A percentile compares a stretch with the other conserved stretches of the same genome.
phyloP scores from a whole-genome alignment of 2,329 filamentous ascomycete species.

The Aureobasidium sp. region DNA sequence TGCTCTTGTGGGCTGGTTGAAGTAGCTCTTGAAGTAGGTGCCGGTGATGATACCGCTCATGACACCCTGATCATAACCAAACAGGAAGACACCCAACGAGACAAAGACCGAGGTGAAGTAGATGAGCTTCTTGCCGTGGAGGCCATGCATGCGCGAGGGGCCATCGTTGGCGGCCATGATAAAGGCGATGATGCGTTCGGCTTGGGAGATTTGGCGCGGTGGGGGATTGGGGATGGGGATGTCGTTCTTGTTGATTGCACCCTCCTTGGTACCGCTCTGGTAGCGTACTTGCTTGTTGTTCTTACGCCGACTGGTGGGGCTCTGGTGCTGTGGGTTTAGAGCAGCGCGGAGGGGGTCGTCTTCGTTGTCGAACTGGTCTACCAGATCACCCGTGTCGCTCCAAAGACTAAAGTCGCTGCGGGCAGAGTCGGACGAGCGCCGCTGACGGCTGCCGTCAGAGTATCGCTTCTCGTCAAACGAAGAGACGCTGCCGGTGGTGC shows the following conservation, averaged over 20 bases:
- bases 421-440: conserved; percentile 47
- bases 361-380: conserved; percentile 77
- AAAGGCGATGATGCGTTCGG: conserved; percentile 62
- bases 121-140: conserved; percentile 89
- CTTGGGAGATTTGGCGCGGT: conserved; percentile 53
- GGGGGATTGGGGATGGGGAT: conserved; percentile 69
- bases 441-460: conserved; percentile 42
- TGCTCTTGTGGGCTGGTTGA: conserved; percentile 75
- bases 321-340: conserved; percentile 27
- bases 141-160: conserved; percentile 68
- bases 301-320: conserved; percentile 26
- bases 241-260: conserved; percentile 46
- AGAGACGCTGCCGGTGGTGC: conserved; percentile 25
- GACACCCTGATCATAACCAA: conserved; percentile 83
- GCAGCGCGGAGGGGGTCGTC: conserved; percentile 64
- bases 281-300: conserved; percentile 55
- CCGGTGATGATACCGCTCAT: conserved; percentile 74
- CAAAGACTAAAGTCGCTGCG: conserved; percentile 69
- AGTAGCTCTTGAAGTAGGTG: conserved; percentile 81
- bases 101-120: conserved; percentile 94
- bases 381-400: conserved; percentile 92
- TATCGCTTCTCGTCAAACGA: conserved; percentile 38
- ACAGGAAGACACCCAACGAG: conserved; percentile 76
- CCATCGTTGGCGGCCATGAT: conserved; percentile 76
- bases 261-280: conserved; percentile 31